phyloP scores from a whole-genome alignment of 1,284 basidiomycete genomes.

The Peniophora sp. region DNA sequence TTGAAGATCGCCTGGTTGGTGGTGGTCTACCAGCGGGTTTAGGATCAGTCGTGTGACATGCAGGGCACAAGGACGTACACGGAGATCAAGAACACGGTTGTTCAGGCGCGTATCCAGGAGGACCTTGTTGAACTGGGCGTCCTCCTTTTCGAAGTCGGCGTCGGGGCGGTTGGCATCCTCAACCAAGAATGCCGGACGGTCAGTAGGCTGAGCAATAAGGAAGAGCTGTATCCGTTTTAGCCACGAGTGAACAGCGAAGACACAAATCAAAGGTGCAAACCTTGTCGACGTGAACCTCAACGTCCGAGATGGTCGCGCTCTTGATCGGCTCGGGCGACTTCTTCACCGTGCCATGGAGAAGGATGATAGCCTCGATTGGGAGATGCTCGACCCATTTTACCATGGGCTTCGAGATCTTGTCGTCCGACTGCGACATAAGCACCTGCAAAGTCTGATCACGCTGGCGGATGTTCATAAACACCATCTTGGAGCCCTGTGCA shows the following conservation, averaged over 20 bases:
- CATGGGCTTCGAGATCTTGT: conserved; percentile 95
- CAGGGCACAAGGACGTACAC: conserved; percentile 43
- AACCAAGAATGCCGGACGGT: conserved; percentile 81
- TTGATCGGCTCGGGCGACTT: conserved; percentile 86
- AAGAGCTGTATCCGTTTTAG: conserved; percentile 48
- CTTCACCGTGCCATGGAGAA: conserved; percentile 80
- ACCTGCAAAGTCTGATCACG: conserved; percentile 88
- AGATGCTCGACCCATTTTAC: conserved; percentile 85
- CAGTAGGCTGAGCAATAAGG: conserved; percentile 74
- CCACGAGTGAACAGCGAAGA: background rate
- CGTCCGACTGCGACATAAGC: conserved; percentile 69
- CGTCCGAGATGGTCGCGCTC: conserved; percentile 82
- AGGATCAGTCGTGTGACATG: no score
- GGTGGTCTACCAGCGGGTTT: conserved; percentile 59
- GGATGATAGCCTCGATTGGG: conserved; percentile 85
- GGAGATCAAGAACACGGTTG: conserved; percentile 90
- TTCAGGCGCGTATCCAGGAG: conserved; percentile 91
- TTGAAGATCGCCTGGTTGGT: conserved; percentile 97
- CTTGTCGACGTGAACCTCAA: conserved; percentile 84
- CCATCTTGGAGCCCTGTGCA: conserved; percentile 90
- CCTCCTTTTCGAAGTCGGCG: conserved; percentile 60
- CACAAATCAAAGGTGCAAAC: conserved; percentile 26
- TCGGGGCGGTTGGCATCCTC: conserved; percentile 91
- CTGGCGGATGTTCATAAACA: conserved; percentile 90
- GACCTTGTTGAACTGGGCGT: conserved; percentile 67